Conservation (phyloP, 2,329 filamentous ascomycete species). For the Ophiostoma himal-ulmi region DNA sequence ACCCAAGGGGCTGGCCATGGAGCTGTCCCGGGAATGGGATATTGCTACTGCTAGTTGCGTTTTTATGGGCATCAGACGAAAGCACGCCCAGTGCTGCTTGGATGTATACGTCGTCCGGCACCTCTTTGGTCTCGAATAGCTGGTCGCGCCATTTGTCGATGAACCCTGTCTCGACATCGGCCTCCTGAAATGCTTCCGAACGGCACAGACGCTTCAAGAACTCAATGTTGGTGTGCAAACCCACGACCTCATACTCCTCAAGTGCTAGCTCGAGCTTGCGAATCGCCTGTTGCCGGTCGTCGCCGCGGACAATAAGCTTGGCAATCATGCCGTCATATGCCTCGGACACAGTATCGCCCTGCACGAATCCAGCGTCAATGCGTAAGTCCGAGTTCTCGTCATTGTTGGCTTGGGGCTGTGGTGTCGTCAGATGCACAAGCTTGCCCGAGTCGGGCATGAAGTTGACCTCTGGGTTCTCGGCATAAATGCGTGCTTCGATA, state of each 20-base stretch:
- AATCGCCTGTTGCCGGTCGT: conserved; percentile 71
- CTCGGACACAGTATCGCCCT: conserved; percentile 86
- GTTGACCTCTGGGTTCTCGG: conserved; percentile 84
- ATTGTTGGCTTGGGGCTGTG: conserved; percentile 34
- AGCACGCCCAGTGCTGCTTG: conserved; percentile 80
- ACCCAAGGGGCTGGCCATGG: conserved; percentile 49
- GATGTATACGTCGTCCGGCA: conserved; percentile 68
- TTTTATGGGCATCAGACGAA: conserved; percentile 37
- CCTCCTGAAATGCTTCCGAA: conserved; percentile 73
- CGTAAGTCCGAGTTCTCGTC: conserved; percentile 61
- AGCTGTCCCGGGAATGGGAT: conserved; percentile 27
- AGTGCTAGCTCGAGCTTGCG: conserved; percentile 75
- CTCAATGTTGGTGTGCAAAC: conserved; percentile 90
- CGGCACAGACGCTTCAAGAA: conserved; percentile 86
- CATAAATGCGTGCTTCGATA: conserved; percentile 94
- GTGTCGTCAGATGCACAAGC: conserved; percentile 75
- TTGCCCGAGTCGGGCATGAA: conserved; percentile 93
- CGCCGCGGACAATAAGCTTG: conserved; percentile 86
- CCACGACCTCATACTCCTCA: conserved; percentile 85
- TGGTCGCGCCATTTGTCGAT: conserved; percentile 82
- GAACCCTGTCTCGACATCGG: conserved; percentile 91
- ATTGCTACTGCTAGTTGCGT: conserved; percentile 25
- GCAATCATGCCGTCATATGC: conserved; percentile 99
- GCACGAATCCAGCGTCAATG: conserved; percentile 87
- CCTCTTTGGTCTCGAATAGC: conserved; percentile 60